Percentiles rank a stretch among this genome's conserved stretches.
Conservation (phyloP, 176 grass and related monocot genomes). For the Melocanna baccifera region DNA sequence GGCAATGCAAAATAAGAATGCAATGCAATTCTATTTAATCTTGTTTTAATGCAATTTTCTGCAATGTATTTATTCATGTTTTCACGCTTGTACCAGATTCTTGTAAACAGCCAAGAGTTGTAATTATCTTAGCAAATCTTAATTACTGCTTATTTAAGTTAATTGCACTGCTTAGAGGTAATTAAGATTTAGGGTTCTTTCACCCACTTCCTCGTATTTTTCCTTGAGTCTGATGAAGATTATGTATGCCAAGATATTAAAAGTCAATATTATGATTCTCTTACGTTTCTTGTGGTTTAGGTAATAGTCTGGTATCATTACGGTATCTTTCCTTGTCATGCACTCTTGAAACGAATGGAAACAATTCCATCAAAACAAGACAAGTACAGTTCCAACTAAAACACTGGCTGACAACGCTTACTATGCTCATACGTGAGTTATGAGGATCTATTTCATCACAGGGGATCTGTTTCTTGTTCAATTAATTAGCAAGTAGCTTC, state of each 20-base stretch:
- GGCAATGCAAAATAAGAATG: too few relatives aligned
- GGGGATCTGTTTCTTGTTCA: neutral
- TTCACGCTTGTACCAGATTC: too few relatives aligned
- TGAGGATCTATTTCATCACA: constrained; percentile 19
- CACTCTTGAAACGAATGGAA: constrained; percentile 19
- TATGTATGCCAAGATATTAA: neutral
- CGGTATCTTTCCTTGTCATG: constrained; percentile 29
- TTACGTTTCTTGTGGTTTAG: constrained; percentile 35
- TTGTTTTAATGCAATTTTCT: too few relatives aligned
- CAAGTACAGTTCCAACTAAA: constrained; percentile 41
- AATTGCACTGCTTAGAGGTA: too few relatives aligned
- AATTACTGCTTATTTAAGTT: too few relatives aligned
- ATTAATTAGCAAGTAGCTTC: constrained; percentile 20
- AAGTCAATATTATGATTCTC: neutral
- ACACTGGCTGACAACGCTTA: neutral
- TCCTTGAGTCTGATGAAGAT: neutral
- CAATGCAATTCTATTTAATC: too few relatives aligned
- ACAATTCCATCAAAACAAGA: neutral
- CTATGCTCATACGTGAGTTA: neutral
- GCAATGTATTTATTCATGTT: too few relatives aligned
- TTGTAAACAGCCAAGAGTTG: too few relatives aligned
- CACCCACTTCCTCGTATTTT: neutral
- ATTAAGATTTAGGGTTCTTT: too few relatives aligned
- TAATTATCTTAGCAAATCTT: too few relatives aligned
- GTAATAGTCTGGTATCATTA: constrained; percentile 21